Evolutionary conservation across 2,329 filamentous ascomycete genomes (phyloP), one percentile per base, ranked within the genome.

Genomic region (Amauroascus verrucosus): DNA sequence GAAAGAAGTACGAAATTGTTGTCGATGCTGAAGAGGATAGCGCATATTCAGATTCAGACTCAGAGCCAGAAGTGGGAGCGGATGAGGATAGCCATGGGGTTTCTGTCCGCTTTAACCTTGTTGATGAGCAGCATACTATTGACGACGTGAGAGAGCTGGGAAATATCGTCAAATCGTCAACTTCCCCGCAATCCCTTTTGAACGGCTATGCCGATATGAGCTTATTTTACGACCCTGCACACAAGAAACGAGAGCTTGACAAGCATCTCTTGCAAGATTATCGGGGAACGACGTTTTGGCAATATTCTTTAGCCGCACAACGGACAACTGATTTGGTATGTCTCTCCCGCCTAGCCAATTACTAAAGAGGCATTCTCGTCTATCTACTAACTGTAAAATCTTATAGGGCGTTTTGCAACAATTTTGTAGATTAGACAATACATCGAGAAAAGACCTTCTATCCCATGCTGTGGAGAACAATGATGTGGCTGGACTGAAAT

Each of bases 121-220:
- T 88, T 26, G 78, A 84, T 59, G 79, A 84, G 11, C 74, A 77
- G 33, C 87, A 86, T 64, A 93, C 87, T 0, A 78, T 91, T 50
- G 85, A 93, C 14, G 81, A 88, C 59, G 76, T 93, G 54, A 85
- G 85, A 0, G 78, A 86, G 28, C 8, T 45, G n/a, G 45, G 33
- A 18, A 49, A 47, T 33, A n/a, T 41, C 33, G 48, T 51, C 28
- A 57, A 57, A 51, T 57, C 53, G 14, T 35, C 49, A 2, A 43
- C 30, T 35, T 44, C 55, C 8, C 52, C 53, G 2, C 7, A 13
- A 7, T 5, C 8, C 6, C 14, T 54, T 14, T 9, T 40, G 9
- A 30, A 9, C 7, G 1, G 20, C 1, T 4, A 18, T 30, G 4
- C n/a, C n/a, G 16, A 52, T 8, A 26, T 46, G 30, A 9, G 9